Evolutionary conservation across 2,329 filamentous ascomycete genomes (phyloP), one percentile per base, ranked within the genome.

Genomic region (Fusarium floridanum): DNA sequence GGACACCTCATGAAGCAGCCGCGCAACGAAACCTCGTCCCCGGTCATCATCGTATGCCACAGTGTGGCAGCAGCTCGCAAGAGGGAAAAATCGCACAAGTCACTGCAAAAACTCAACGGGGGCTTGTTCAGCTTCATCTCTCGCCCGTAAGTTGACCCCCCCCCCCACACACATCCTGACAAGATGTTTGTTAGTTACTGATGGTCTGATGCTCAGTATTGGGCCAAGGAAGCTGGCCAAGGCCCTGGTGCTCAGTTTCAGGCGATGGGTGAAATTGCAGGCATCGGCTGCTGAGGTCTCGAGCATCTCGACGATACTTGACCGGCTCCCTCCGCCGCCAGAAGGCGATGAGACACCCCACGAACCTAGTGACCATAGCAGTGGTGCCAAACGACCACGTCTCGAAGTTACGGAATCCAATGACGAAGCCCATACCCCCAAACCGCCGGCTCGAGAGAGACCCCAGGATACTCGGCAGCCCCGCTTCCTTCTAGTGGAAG

Each of bases 191-290:
- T 27, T 27, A 41, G 39, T 3, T 20, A 41, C 39, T 41, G 39
- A 41, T 20, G 20, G 1, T 16, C 17, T 12, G 9, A 37, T 34
- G 10, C n/a, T 8, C 36, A 84, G 82, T 3, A 76, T 82, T 6
- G 83, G 83, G 0, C 83, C 83, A 5, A 81, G 83, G 9, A 85
- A 85, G 66, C 74, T 85, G 4, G 81, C 82, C 6, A 81, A 81
- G 27, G 76, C 81, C 2, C 70, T 85, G 36, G 64, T 78, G 5
- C 70, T 79, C 2, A 79, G 74, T 20, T 78, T 79, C 34, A 76
- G 66, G 8, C 74, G 78, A 9, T 82, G 80, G 81, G 78, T 68
- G n/a, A 75, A 72, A 17, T 22, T 74, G 2, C 61, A 71, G 53
- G 41, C 56, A 16, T 56, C 53, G 5, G 39, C 48, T 20, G 62